phyloP scores from a whole-genome alignment of 2,329 filamentous ascomycete genomes.

The Metarhizium guizhouense region DNA sequence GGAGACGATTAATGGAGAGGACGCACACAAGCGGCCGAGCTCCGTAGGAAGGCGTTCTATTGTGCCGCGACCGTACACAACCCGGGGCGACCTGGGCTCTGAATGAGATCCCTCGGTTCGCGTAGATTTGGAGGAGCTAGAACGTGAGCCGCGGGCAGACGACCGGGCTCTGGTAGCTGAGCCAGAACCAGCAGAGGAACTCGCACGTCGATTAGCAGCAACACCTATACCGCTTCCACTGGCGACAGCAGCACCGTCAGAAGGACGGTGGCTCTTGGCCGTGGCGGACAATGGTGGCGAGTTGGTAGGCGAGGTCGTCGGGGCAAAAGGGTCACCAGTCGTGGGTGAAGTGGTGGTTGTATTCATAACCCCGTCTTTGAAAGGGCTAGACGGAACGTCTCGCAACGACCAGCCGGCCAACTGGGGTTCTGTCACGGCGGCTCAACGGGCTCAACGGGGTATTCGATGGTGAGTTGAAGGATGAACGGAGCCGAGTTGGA shows the following conservation, averaged over 20 bases:
- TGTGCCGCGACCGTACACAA: constrained; percentile 26
- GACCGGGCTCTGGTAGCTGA: neutral
- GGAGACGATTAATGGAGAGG: constrained; percentile 27
- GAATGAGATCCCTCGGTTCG: constrained; percentile 3
- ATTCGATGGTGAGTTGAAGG: constrained; percentile 7
- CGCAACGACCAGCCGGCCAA: neutral
- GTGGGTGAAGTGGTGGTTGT: neutral
- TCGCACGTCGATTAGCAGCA: neutral
- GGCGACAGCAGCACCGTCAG: neutral
- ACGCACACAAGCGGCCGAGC: constrained; percentile 21
- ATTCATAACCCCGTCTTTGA: constrained; percentile 3
- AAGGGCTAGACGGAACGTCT: neutral
- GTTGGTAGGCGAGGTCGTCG: neutral
- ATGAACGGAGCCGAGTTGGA: constrained; percentile 7
- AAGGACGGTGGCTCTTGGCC: neutral
- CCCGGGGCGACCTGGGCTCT: constrained; percentile 16
- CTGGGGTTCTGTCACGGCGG: constrained; percentile 4
- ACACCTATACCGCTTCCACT: constrained; percentile 1
- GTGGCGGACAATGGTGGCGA: neutral
- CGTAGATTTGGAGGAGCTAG: constrained; percentile 3
- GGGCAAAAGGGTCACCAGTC: neutral
- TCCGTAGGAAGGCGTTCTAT: constrained; percentile 24
- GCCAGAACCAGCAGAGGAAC: constrained; percentile 1
- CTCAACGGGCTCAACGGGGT: constrained; percentile 2
- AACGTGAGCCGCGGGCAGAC: neutral